These are phyloP conservation scores for Hamamelis virginiana DNA, from an alignment of 164 flowering plant species.

Conservation along the genomic window DNA sequence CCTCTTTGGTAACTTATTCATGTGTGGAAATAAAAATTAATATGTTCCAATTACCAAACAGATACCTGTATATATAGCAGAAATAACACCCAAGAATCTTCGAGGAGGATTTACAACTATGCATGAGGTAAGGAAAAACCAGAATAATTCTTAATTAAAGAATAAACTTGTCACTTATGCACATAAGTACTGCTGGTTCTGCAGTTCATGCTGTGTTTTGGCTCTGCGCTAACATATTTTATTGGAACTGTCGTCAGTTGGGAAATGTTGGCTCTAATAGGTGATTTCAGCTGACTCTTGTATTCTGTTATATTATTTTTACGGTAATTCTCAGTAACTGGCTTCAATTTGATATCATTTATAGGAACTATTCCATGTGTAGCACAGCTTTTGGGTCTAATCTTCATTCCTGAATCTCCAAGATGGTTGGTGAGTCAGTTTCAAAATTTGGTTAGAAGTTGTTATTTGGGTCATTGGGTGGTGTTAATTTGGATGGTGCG, in stretches of 20 bases:
- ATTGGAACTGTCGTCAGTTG: constrained; percentile 34
- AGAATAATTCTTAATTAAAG: neutral
- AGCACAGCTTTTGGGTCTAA: constrained; percentile 27
- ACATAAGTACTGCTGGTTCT: neutral
- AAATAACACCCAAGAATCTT: constrained; percentile 71
- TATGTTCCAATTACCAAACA: constrained; percentile 10
- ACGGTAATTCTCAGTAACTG: neutral
- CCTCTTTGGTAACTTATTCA: neutral
- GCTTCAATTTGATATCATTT: neutral
- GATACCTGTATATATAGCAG: constrained; percentile 76
- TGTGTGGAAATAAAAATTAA: neutral
- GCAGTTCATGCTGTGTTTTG: constrained; percentile 39
- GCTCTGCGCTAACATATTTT: constrained; percentile 31
- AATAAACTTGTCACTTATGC: neutral
- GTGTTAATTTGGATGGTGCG: neutral
- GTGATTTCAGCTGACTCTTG: constrained; percentile 12
- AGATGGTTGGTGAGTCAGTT: constrained; percentile 35
- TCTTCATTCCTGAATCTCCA: constrained; percentile 42
- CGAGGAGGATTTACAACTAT: constrained; percentile 62
- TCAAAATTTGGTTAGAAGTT: too few relatives aligned
- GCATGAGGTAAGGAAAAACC: constrained; percentile 44
- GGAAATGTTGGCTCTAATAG: constrained; percentile 34
- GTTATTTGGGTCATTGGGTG: neutral
- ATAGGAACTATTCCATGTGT: constrained; percentile 36
- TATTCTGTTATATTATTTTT: neutral